Conservation (phyloP, 768 basidiomycete species). For the Podaxis sp. region DNA sequence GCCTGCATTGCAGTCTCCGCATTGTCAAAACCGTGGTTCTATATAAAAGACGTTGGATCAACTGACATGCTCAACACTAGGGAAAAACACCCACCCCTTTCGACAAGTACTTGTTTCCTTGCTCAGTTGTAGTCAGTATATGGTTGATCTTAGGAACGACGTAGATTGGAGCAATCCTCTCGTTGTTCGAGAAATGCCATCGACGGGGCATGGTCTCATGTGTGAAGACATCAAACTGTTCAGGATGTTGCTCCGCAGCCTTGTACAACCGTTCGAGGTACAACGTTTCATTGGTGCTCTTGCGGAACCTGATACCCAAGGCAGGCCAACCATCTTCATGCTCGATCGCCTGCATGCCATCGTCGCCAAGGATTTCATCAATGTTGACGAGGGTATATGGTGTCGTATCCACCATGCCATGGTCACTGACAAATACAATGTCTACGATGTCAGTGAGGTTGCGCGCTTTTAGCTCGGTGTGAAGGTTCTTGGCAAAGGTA, state of each 20-base stretch:
- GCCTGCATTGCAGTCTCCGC: slow-evolving; percentile 76
- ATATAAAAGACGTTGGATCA: slow-evolving; percentile 24
- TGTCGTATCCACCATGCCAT: slow-evolving; percentile 92
- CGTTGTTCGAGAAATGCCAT: slow-evolving; percentile 71
- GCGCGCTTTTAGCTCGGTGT: slow-evolving; percentile 59
- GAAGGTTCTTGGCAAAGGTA: slow-evolving; percentile 68
- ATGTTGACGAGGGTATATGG: slow-evolving; percentile 74
- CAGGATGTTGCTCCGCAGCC: slow-evolving; percentile 51
- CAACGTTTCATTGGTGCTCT: slow-evolving; percentile 53
- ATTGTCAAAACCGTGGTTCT: slow-evolving; percentile 95
- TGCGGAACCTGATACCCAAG: slow-evolving; percentile 77
- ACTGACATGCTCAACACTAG: background rate
- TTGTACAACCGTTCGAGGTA: slow-evolving; percentile 54
- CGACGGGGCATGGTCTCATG: slow-evolving; percentile 78
- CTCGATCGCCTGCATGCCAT: slow-evolving; percentile 58
- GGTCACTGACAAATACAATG: slow-evolving; percentile 86
- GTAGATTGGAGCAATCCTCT: slow-evolving; percentile 88
- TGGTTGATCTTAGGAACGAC: slow-evolving; percentile 82
- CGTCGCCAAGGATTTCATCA: slow-evolving; percentile 75
- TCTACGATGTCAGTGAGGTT: slow-evolving; percentile 85
- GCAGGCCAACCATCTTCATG: slow-evolving; percentile 91
- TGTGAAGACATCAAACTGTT: slow-evolving; percentile 79
- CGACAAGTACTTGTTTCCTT: slow-evolving; percentile 60
- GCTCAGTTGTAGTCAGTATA: slow-evolving; percentile 65
- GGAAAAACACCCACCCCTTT: slow-evolving; percentile 66